phyloP scores from a whole-genome alignment of 208 protist species.

The Herpetomonas muscarum region DNA sequence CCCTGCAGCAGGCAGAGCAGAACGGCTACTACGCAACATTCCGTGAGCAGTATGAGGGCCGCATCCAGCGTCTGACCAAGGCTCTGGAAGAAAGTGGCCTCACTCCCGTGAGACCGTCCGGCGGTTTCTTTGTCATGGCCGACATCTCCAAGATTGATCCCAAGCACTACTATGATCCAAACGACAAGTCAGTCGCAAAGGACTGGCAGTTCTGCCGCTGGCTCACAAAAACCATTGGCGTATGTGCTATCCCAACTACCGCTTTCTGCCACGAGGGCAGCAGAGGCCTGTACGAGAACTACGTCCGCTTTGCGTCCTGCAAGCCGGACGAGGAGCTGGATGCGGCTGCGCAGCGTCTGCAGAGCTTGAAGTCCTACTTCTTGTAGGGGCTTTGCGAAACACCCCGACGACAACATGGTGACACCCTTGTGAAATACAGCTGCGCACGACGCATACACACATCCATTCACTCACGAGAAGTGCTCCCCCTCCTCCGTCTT shows the following conservation, averaged over 20 bases:
- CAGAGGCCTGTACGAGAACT: constrained; percentile 51
- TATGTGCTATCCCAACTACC: constrained; percentile 81
- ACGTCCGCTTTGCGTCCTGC: constrained; percentile 87
- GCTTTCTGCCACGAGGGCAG: constrained; percentile 68
- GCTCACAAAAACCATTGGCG: constrained; percentile 79
- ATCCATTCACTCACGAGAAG: too few relatives aligned
- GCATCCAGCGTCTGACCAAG: constrained; percentile 33
- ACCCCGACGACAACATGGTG: too few relatives aligned
- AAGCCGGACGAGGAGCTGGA: constrained; percentile 67
- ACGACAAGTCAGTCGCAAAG: constrained; percentile 33
- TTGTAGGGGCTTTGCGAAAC: constrained; percentile 1
- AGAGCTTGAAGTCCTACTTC: constrained; percentile 42
- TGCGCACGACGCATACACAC: too few relatives aligned
- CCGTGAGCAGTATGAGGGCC: constrained; percentile 33
- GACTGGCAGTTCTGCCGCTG: constrained; percentile 90
- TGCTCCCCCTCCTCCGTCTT: too few relatives aligned
- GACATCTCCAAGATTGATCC: constrained; percentile 70
- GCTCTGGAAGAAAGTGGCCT: constrained; percentile 40
- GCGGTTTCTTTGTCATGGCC: constrained; percentile 88
- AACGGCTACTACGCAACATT: constrained; percentile 61
- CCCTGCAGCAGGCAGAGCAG: constrained; percentile 43
- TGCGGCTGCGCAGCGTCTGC: constrained; percentile 41
- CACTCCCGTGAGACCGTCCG: constrained; percentile 41
- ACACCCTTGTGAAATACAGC: too few relatives aligned
- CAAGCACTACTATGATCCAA: constrained; percentile 56